Percentiles rank a stretch among this genome's conserved stretches.
Conservation (phyloP, 805 yeast species). For the Ogataea ganodermae region DNA sequence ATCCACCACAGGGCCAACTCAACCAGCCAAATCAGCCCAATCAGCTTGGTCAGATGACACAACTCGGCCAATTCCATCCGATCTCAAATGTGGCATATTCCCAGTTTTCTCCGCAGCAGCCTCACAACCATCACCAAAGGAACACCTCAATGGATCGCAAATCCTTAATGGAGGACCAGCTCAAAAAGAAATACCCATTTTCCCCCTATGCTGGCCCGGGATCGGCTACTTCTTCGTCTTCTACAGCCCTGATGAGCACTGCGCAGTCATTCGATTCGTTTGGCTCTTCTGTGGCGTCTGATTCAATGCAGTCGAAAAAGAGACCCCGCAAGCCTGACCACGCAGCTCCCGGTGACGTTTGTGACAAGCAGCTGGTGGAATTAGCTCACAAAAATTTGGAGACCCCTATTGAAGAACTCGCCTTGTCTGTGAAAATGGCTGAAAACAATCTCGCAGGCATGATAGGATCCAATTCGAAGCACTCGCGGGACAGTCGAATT, state of each 20-base stretch:
- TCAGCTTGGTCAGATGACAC: background rate
- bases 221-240: conserved; percentile 12
- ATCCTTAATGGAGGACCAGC: conserved; percentile 8
- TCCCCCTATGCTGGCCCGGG: conserved; percentile 8
- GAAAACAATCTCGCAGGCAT: conserved; percentile 29
- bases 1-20: conserved; percentile 4
- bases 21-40: background rate
- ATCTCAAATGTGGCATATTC: conserved; percentile 4
- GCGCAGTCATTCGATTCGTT: conserved; percentile 14
- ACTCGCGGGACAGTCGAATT: conserved; percentile 21
- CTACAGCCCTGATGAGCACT: conserved; percentile 13
- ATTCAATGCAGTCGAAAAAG: conserved; percentile 22
- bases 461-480: conserved; percentile 14
- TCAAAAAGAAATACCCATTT: conserved; percentile 9
- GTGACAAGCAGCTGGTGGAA: conserved; percentile 40
- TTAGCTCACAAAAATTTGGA: conserved; percentile 38
- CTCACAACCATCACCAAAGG: conserved; percentile 2
- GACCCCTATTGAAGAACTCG: conserved; percentile 40
- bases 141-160: conserved; percentile 4
- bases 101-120: conserved; percentile 8
- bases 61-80: background rate
- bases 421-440: conserved; percentile 36
- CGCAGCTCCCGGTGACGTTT: conserved; percentile 36
- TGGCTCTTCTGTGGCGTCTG: conserved; percentile 8
- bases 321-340: conserved; percentile 36